phyloP scores from a whole-genome alignment of 768 basidiomycete species.

The Tricholoma hemisulphureum region DNA sequence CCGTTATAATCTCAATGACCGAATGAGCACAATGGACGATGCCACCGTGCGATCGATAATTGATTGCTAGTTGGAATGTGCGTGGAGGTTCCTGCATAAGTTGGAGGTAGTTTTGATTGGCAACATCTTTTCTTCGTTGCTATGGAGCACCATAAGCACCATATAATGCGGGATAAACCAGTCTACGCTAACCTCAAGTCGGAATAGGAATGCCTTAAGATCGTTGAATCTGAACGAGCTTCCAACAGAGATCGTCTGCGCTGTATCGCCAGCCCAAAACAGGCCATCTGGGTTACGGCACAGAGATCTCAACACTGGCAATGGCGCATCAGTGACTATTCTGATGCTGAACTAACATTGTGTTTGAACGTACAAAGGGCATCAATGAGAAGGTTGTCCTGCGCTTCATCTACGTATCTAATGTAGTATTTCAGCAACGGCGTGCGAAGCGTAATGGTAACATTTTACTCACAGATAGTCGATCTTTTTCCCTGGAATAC shows the following conservation, averaged over 20 bases:
- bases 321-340: neutral
- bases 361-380: slow-evolving; percentile 43
- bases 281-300: slow-evolving; percentile 64
- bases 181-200: slow-evolving; percentile 51
- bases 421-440: neutral
- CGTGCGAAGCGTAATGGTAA: neutral
- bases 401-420: slow-evolving; percentile 74
- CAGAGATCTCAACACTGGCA: slow-evolving; percentile 57
- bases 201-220: slow-evolving; percentile 63
- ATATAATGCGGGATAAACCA: neutral
- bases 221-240: slow-evolving; percentile 73
- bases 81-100: slow-evolving; percentile 12
- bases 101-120: neutral
- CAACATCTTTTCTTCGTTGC: slow-evolving; percentile 10
- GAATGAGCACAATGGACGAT: slow-evolving; percentile 72
- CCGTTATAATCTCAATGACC: slow-evolving; percentile 58
- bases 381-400: slow-evolving; percentile 71
- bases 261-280: slow-evolving; percentile 81
- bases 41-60: slow-evolving; percentile 72
- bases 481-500: slow-evolving; percentile 42
- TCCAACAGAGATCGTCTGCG: slow-evolving; percentile 73
- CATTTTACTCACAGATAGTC: slow-evolving; percentile 50
- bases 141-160: slow-evolving; percentile 3
- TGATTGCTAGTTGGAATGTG: slow-evolving; percentile 58
- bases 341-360: neutral